Conservation (phyloP, 2,329 filamentous ascomycete genomes). For the Fusarium algeriense region DNA sequence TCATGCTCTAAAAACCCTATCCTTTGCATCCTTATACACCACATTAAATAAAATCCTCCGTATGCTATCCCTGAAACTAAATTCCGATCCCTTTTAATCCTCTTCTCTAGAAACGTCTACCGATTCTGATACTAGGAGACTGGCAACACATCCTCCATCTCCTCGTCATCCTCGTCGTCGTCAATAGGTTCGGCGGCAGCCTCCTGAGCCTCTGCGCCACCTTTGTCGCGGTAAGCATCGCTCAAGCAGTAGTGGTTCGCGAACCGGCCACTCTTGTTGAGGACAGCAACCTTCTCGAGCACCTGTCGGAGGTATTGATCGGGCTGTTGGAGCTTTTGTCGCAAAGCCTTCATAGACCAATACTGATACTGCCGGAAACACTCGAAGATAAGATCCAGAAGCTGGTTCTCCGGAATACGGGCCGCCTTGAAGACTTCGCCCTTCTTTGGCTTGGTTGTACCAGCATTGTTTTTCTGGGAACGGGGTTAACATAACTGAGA, state of each 20-base stretch:
- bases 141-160: slow-evolving; percentile 82
- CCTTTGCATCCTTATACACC: slow-evolving; percentile 31
- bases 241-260: slow-evolving; percentile 88
- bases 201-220: slow-evolving; percentile 61
- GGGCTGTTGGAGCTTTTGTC: slow-evolving; percentile 82
- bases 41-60: slow-evolving; percentile 9
- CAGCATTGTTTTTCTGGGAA: slow-evolving; percentile 64
- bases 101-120: background rate
- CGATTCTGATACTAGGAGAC: slow-evolving; percentile 31
- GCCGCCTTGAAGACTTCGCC: slow-evolving; percentile 83
- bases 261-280: slow-evolving; percentile 86
- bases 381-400: slow-evolving; percentile 85
- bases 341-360: slow-evolving; percentile 93
- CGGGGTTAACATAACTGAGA: slow-evolving; percentile 36
- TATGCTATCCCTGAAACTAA: background rate
- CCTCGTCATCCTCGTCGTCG: slow-evolving; percentile 72
- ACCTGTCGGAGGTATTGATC: slow-evolving; percentile 92
- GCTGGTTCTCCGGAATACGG: slow-evolving; percentile 88
- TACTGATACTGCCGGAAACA: slow-evolving; percentile 89
- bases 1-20: slow-evolving; percentile 47
- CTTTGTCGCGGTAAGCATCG: slow-evolving; percentile 62
- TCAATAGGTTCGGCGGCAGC: slow-evolving; percentile 68
- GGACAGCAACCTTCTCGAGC: slow-evolving; percentile 82
- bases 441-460: slow-evolving; percentile 68
- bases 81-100: background rate